phyloP scores from a whole-genome alignment of 2,329 filamentous ascomycete genomes.

The Colletotrichum melonis region DNA sequence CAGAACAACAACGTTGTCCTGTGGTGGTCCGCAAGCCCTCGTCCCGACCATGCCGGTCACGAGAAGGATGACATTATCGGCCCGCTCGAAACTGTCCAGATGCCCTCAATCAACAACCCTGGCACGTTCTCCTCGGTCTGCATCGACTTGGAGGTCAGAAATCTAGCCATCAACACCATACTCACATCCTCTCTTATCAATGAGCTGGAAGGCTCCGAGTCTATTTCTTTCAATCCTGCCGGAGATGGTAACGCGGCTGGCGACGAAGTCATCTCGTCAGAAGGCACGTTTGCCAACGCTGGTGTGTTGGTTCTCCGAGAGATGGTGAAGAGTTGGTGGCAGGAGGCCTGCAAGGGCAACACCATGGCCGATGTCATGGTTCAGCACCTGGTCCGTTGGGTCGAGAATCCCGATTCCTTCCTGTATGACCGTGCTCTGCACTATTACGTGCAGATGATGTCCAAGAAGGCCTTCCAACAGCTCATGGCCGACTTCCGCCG shows the following conservation, averaged over 20 bases:
- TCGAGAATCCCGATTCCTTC: slow-evolving; percentile 91
- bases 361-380: slow-evolving; percentile 98
- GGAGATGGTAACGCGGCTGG: slow-evolving; percentile 73
- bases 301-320: slow-evolving; percentile 91
- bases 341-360: slow-evolving; percentile 88
- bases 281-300: slow-evolving; percentile 85
- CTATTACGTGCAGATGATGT: slow-evolving; percentile 99
- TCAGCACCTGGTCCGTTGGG: slow-evolving; percentile 96
- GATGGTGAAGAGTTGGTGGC: slow-evolving; percentile 99
- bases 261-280: slow-evolving; percentile 61
- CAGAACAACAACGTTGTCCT: slow-evolving; percentile 93
- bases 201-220: slow-evolving; percentile 91
- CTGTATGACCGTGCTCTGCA: slow-evolving; percentile 95
- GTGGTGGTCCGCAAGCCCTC: slow-evolving; percentile 92
- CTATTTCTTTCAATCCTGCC: slow-evolving; percentile 85
- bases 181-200: slow-evolving; percentile 97
- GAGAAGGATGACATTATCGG: slow-evolving; percentile 91
- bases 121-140: slow-evolving; percentile 96
- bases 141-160: slow-evolving; percentile 93
- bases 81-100: slow-evolving; percentile 85
- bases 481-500: slow-evolving; percentile 96
- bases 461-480: slow-evolving; percentile 94
- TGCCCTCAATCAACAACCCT: slow-evolving; percentile 93
- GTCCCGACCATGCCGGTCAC: slow-evolving; percentile 94
- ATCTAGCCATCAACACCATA: slow-evolving; percentile 97